phyloP scores from a whole-genome alignment of 176 grass and related monocot species.

The Oryza glaberrima region DNA sequence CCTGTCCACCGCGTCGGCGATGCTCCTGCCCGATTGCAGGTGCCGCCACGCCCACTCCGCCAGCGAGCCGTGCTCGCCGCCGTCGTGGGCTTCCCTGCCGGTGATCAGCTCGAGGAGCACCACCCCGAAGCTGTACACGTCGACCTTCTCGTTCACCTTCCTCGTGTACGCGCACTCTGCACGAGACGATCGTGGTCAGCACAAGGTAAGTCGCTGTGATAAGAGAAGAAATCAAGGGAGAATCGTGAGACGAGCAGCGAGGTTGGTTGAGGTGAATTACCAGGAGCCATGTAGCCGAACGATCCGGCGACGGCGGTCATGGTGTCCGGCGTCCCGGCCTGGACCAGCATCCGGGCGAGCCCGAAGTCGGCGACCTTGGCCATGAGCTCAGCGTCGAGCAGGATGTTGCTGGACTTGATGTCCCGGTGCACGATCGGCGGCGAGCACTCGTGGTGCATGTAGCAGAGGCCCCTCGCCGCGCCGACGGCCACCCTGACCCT shows the following conservation, averaged over 20 bases:
- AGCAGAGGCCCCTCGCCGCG: constrained; percentile 62
- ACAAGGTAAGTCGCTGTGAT: background rate
- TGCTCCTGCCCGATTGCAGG: constrained; percentile 56
- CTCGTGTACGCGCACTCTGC: constrained; percentile 77
- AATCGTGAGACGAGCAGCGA: background rate
- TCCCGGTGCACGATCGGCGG: constrained; percentile 84
- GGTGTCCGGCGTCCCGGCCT: constrained; percentile 44
- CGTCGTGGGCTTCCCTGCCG: constrained; percentile 77
- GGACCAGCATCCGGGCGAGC: constrained; percentile 67
- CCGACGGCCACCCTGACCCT: constrained; percentile 74
- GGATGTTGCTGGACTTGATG: constrained; percentile 86
- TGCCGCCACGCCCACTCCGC: constrained; percentile 80
- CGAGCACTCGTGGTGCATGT: constrained; percentile 91
- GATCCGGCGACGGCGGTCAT: constrained; percentile 70
- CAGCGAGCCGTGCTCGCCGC: constrained; percentile 59
- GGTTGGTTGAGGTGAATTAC: constrained; percentile 42
- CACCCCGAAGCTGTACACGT: constrained; percentile 96
- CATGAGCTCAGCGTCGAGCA: constrained; percentile 71
- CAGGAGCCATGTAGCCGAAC: constrained; percentile 95
- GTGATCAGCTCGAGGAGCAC: constrained; percentile 89
- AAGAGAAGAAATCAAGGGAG: background rate
- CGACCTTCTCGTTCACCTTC: constrained; percentile 82
- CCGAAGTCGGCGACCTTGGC: constrained; percentile 88
- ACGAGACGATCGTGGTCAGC: background rate
- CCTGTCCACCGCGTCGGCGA: constrained; percentile 50